Evolutionary conservation across 306 rosid species (phyloP).

Genomic region (Castanea crenata): DNA sequence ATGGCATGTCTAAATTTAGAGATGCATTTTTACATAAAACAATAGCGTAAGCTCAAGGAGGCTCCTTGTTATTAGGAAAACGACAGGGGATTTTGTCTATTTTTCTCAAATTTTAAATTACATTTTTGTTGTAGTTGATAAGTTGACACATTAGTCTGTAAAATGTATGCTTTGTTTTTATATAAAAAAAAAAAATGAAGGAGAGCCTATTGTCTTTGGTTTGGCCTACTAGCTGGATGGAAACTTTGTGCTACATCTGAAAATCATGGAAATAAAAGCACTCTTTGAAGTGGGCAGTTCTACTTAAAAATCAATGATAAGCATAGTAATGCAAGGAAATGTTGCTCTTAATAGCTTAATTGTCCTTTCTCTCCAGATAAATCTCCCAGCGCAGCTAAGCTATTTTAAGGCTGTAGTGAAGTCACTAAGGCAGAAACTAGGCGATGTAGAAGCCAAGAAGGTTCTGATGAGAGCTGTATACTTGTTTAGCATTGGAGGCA

Average conservation of each 20-base stretch:
- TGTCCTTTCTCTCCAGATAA: slow-evolving; percentile 24
- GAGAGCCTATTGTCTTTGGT: too few species aligned
- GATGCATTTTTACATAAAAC: too few species aligned
- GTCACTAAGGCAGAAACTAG: slow-evolving; percentile 20
- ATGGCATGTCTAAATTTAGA: too few species aligned
- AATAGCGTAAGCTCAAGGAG: too few species aligned
- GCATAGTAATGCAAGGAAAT: not conserved
- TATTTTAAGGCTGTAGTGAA: slow-evolving; percentile 29
- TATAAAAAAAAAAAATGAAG: too few species aligned
- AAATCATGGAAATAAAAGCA: not conserved
- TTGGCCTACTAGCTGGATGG: not conserved
- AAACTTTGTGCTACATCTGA: too few species aligned
- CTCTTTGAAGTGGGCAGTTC: not conserved
- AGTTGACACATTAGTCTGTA: too few species aligned
- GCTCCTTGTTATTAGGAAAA: too few species aligned
- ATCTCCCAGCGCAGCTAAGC: slow-evolving; percentile 29
- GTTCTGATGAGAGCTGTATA: slow-evolving; percentile 32
- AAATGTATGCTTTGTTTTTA: too few species aligned
- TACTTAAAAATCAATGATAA: not conserved
- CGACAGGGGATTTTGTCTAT: too few species aligned
- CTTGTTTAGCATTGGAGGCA: slow-evolving; percentile 37
- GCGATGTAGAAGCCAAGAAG: slow-evolving; percentile 24
- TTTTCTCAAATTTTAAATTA: too few species aligned
- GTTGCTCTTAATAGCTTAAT: not conserved
- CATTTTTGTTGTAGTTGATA: too few species aligned